phyloP scores from a whole-genome alignment of 139 green algal species.

The Chlorella vulgaris region DNA sequence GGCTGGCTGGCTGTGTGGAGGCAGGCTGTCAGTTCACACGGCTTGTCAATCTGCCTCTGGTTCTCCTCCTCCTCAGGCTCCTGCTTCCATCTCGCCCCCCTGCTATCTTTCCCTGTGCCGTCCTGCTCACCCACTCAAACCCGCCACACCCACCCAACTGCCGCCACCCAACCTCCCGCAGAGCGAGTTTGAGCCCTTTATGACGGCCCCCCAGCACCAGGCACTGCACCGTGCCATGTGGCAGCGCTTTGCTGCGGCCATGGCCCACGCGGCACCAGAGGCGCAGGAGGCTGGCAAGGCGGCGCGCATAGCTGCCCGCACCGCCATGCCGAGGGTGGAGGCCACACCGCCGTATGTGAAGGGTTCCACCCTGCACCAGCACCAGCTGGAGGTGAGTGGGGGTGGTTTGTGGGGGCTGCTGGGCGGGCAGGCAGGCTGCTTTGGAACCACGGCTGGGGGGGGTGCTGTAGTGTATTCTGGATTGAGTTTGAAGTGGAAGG shows the following conservation, averaged over 20 bases:
- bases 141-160: no score
- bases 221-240: constrained; percentile 72
- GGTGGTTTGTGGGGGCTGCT: neutral
- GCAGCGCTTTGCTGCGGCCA: constrained; percentile 62
- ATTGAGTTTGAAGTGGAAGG: no score
- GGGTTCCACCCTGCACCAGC: constrained; percentile 56
- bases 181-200: constrained; percentile 37
- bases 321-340: constrained; percentile 6
- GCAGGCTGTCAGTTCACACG: neutral
- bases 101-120: no score
- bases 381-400: constrained; percentile 69
- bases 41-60: no score
- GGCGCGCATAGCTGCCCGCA: constrained; percentile 17
- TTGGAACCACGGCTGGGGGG: no score
- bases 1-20: neutral
- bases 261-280: constrained; percentile 43
- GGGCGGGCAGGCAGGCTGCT: neutral
- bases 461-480: no score
- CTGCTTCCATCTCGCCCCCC: no score
- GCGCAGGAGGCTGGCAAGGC: constrained; percentile 39
- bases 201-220: constrained; percentile 59
- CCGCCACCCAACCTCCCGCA: no score
- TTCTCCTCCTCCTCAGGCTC: no score
- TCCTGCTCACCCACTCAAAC: no score
- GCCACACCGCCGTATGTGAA: constrained; percentile 27